Evolutionary conservation across 306 rosid genomes (phyloP).

Genomic region (Malus sieversii): DNA sequence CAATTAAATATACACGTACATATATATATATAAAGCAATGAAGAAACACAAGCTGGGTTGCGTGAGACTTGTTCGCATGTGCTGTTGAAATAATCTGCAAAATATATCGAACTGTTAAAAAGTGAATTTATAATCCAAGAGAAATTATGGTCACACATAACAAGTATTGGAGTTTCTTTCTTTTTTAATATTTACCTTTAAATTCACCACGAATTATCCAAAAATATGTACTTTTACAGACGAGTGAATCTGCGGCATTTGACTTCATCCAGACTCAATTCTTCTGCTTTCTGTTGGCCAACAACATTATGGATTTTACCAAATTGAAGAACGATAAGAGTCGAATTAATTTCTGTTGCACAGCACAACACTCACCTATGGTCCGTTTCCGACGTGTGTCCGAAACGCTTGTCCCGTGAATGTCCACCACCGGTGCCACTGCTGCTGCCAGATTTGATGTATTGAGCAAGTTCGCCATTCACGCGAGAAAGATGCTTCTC

Average conservation of each 20-base stretch:
- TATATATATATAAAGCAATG: neutral
- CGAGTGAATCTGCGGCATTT: neutral
- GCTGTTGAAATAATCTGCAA: neutral
- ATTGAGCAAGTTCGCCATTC: slow-evolving; percentile 49
- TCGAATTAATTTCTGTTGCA: neutral
- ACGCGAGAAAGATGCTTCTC: slow-evolving; percentile 52
- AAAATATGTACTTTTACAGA: neutral
- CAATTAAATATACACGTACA: neutral
- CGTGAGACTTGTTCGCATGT: neutral
- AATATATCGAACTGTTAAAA: neutral
- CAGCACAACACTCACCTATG: slow-evolving; percentile 9
- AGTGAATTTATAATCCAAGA: too few species aligned
- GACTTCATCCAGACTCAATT: neutral
- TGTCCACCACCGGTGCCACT: slow-evolving; percentile 35
- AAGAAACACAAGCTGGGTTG: too few species aligned
- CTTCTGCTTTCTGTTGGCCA: slow-evolving; percentile 7
- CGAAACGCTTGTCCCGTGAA: slow-evolving; percentile 23
- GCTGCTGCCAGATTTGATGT: slow-evolving; percentile 31
- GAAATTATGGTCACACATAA: too few species aligned
- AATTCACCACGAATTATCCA: neutral
- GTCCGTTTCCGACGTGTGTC: slow-evolving; percentile 11
- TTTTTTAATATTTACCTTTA: neutral
- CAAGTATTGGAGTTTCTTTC: too few species aligned
- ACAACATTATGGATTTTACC: neutral
- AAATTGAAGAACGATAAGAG: neutral